Conservation (phyloP, 2,329 filamentous ascomycete genomes). For the Elsinoe necatrix region DNA sequence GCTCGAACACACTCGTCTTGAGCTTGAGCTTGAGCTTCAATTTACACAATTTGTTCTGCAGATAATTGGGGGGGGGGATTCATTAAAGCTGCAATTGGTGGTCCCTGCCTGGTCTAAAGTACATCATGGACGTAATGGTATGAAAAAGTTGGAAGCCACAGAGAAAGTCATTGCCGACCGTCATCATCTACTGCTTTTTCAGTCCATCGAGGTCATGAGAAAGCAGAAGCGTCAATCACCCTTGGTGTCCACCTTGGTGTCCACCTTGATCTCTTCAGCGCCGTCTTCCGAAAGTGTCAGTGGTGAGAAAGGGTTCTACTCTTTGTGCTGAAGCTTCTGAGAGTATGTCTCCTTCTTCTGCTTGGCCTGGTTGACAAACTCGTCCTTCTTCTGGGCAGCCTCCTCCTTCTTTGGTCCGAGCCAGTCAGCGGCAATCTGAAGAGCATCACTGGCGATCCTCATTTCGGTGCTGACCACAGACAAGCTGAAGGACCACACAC, state of each 20-base stretch:
- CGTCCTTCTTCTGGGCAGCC: slow-evolving; percentile 28
- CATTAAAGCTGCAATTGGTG: neutral
- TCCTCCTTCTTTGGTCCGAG: slow-evolving; percentile 29
- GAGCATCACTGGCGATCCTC: slow-evolving; percentile 28
- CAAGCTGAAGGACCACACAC: slow-evolving; percentile 25
- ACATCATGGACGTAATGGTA: slow-evolving; percentile 6
- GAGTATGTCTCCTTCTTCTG: slow-evolving; percentile 25
- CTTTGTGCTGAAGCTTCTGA: slow-evolving; percentile 24
- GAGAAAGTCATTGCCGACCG: neutral
- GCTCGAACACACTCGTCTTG: neutral
- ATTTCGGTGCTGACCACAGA: slow-evolving; percentile 30
- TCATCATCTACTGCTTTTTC: slow-evolving; percentile 1
- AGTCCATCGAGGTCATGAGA: slow-evolving; percentile 9
- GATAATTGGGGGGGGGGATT: too few species aligned
- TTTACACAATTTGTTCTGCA: too few species aligned
- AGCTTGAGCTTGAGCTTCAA: slow-evolving; percentile 11
- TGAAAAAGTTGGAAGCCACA: neutral
- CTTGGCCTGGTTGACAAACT: slow-evolving; percentile 23
- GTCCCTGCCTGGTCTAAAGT: slow-evolving; percentile 9
- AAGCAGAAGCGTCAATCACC: slow-evolving; percentile 11
- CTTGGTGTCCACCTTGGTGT: neutral
- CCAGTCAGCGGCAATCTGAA: slow-evolving; percentile 26
- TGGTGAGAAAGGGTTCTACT: slow-evolving; percentile 10
- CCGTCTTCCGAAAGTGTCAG: neutral
- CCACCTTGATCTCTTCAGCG: neutral